These are phyloP conservation scores for Alliaria petiolata DNA, from an alignment of 345 rosid genomes.

Conservation along the genomic window DNA sequence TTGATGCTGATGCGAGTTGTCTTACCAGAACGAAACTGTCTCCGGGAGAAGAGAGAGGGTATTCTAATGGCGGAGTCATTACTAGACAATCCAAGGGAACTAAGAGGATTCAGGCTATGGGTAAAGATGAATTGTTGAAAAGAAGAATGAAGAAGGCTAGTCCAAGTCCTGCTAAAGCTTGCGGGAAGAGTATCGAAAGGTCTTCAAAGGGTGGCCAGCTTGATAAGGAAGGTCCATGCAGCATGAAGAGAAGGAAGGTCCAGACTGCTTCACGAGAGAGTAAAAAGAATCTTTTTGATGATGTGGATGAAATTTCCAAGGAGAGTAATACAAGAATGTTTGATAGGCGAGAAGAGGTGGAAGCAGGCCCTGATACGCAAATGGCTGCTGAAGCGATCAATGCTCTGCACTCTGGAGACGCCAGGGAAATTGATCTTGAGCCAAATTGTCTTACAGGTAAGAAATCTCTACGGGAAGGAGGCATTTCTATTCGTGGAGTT, in stretches of 20 bases:
- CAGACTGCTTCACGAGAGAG: constrained; percentile 33
- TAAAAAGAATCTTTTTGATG: constrained; percentile 44
- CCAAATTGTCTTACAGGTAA: constrained; percentile 29
- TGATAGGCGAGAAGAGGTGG: constrained; percentile 35
- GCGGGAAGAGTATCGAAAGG: constrained; percentile 13
- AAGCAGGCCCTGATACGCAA: constrained; percentile 77
- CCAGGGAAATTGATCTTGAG: constrained; percentile 17
- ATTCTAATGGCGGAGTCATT: constrained; percentile 29
- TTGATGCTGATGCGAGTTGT: constrained; percentile 27
- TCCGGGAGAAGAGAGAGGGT: constrained; percentile 23
- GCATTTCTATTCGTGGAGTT: constrained; percentile 29
- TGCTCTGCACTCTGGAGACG: constrained; percentile 56
- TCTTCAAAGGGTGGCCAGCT: constrained; percentile 23
- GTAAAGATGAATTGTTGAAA: constrained; percentile 30
- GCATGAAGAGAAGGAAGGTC: constrained; percentile 10
- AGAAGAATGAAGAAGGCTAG: constrained; percentile 42
- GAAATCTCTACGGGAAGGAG: constrained; percentile 13
- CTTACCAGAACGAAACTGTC: constrained; percentile 28
- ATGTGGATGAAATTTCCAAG: constrained; percentile 39
- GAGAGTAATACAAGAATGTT: constrained; percentile 19
- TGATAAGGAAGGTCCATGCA: constrained; percentile 9
- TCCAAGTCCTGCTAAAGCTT: constrained; percentile 29
- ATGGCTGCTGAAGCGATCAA: constrained; percentile 93
- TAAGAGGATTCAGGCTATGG: constrained; percentile 34
- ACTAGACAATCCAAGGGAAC: constrained; percentile 42